These are phyloP conservation scores for Trichoderma lentiforme DNA, from an alignment of 2,329 filamentous ascomycete species.

Conservation along the genomic window DNA sequence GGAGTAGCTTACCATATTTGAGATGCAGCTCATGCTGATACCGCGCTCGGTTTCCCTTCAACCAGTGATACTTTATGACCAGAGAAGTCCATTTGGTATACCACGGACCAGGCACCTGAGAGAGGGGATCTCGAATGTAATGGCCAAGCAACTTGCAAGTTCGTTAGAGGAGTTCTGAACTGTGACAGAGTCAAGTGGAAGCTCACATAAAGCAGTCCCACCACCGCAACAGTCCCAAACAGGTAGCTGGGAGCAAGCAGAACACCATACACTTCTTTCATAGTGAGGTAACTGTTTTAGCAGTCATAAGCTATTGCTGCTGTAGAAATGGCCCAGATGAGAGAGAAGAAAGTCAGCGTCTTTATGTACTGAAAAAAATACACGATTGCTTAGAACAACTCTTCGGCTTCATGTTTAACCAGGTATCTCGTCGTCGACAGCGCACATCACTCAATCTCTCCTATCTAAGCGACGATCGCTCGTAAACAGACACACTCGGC, in stretches of 20 bases:
- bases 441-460: not conserved
- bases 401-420: not conserved
- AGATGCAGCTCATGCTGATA: not conserved
- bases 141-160: not conserved
- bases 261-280: too few relatives aligned
- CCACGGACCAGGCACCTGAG: not conserved
- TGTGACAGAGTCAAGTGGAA: not conserved
- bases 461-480: not conserved
- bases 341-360: not conserved
- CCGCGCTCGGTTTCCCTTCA: not conserved
- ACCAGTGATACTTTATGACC: not conserved
- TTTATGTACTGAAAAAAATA: too few relatives aligned
- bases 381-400: too few relatives aligned
- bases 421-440: fast-evolving
- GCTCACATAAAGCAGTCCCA: not conserved
- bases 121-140: not conserved
- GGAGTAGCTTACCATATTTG: not conserved
- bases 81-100: not conserved
- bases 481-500: not conserved
- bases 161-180: not conserved
- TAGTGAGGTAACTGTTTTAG: too few relatives aligned
- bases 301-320: not conserved
- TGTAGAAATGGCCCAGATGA: fast-evolving
- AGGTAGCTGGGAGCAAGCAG: not conserved
- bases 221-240: not conserved